phyloP scores from a whole-genome alignment of 352 stramenopile species.

The Thraustochytrium striatum region DNA sequence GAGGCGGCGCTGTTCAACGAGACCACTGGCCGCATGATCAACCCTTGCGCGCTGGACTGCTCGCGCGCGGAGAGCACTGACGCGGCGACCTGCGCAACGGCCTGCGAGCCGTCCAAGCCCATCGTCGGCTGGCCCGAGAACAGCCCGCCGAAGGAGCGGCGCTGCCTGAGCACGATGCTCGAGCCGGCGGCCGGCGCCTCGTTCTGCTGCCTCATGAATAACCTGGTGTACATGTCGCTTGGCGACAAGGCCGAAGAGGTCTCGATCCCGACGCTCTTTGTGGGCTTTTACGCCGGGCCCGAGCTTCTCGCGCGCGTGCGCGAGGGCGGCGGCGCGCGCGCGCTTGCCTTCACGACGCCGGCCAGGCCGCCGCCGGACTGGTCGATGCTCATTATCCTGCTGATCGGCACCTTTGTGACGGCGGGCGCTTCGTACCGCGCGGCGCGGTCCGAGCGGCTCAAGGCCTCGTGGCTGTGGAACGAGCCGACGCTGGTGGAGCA shows the following conservation, averaged over 20 bases:
- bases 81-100: not conserved
- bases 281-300: not conserved
- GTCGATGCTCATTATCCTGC: slow-evolving; percentile 21
- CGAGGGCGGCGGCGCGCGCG: not conserved
- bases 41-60: slow-evolving; percentile 29
- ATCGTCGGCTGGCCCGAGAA: not conserved
- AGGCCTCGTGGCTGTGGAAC: slow-evolving; percentile 27
- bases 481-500: too few species aligned
- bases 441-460: slow-evolving; percentile 3
- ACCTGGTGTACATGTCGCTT: slow-evolving; percentile 25
- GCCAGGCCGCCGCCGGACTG: not conserved
- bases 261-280: slow-evolving; percentile 6
- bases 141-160: too few species aligned
- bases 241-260: not conserved
- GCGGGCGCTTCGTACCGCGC: slow-evolving; percentile 9
- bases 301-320: not conserved
- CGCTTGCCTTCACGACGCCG: not conserved
- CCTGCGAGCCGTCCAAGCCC: not conserved
- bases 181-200: not conserved
- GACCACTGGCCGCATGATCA: not conserved
- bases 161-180: slow-evolving; percentile 29
- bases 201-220: slow-evolving; percentile 36
- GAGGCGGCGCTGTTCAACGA: slow-evolving; percentile 58
- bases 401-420: slow-evolving; percentile 41
- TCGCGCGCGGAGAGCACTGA: not conserved